phyloP scores from a whole-genome alignment of 192 early-diverging fungal genomes.

The Entomortierella lignicola region DNA sequence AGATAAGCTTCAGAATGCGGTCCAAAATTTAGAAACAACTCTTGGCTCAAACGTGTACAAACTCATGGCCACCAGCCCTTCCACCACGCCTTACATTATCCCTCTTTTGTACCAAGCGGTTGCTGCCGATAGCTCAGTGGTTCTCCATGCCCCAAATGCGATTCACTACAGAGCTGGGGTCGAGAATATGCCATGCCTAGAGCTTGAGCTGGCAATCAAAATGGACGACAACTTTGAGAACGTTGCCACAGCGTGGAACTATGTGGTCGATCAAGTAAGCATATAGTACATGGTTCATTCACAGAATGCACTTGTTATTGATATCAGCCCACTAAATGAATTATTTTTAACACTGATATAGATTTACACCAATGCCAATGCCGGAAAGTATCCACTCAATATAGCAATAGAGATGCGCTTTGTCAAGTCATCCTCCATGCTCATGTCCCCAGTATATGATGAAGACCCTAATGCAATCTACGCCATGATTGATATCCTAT shows the following conservation, averaged over 20 bases:
- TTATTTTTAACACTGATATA: not conserved
- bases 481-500: conserved; percentile 35
- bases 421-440: conserved; percentile 27
- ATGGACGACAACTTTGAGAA: conserved; percentile 40
- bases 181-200: conserved; percentile 24
- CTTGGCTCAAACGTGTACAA: conserved; percentile 27
- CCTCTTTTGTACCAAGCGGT: conserved; percentile 7
- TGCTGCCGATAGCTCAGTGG: not conserved
- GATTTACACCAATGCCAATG: conserved; percentile 28
- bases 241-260: conserved; percentile 28
- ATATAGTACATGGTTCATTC: not conserved
- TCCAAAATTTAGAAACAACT: conserved; percentile 3
- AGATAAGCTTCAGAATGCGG: not conserved
- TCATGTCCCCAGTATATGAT: conserved; percentile 42
- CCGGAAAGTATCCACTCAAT: not conserved
- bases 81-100: conserved; percentile 26
- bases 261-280: conserved; percentile 10
- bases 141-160: conserved; percentile 32
- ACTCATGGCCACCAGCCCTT: conserved; percentile 14
- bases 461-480: conserved; percentile 44
- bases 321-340: too few relatives aligned
- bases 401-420: conserved; percentile 42
- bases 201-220: conserved; percentile 49
- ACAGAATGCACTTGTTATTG: too few relatives aligned
- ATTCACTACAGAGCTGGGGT: conserved; percentile 50